Base-by-base conservation (phyloP, 2,329 filamentous ascomycete species). In the Pseudopithomyces chartarum region DNA sequence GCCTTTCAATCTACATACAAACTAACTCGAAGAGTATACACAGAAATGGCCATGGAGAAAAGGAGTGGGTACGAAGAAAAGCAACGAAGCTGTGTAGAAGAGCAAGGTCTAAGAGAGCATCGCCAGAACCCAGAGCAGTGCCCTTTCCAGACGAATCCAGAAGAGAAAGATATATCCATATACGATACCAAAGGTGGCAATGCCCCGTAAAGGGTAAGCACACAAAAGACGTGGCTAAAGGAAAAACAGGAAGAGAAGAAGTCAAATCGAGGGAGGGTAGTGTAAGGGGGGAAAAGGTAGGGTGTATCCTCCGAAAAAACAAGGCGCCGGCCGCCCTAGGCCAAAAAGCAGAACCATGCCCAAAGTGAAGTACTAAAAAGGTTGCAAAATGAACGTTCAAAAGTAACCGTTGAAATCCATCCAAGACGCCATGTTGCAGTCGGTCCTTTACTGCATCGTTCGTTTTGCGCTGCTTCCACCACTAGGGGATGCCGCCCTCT, bases 391-490 rank as follows among this genome's bases (percentile, higher is more conserved):
- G 45, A 52, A 40, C 33, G 48, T 39, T 46, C 5, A 20, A 47
- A 49, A 29, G 11, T 42, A 15, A 39, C 11, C 44, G 33, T 17
- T 7, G n/a, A 13, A 12, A 32, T 46, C 20, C 22, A 7, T 23
- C 33, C 17, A 23, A n/a, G 5, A 29, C 17, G 13, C 34, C 22
- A 36, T 12, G 10, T n/a, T 43, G 23, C 20, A 59, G 53, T 50
- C 54, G 5, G n/a, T 13, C 34, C 11, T 36, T 54, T 50, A 54
- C 45, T 65, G 65, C 63, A 70, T 71, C 4, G 70, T 44, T 36
- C 71, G 67, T 59, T 75, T 75, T 17, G 70, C 56, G 40, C 65
- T 66, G 17, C 67, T 66, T 23, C 69, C 71, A 19, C 64, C 66
- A 23, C 55, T 57, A 45, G 70, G 69, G 2, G 70, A 68, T 22